A percentile compares a stretch with the other conserved stretches of the same genome.
These are phyloP conservation scores for Boletus barrowsii DNA, from an alignment of 768 basidiomycete species.

Conservation along the genomic window DNA sequence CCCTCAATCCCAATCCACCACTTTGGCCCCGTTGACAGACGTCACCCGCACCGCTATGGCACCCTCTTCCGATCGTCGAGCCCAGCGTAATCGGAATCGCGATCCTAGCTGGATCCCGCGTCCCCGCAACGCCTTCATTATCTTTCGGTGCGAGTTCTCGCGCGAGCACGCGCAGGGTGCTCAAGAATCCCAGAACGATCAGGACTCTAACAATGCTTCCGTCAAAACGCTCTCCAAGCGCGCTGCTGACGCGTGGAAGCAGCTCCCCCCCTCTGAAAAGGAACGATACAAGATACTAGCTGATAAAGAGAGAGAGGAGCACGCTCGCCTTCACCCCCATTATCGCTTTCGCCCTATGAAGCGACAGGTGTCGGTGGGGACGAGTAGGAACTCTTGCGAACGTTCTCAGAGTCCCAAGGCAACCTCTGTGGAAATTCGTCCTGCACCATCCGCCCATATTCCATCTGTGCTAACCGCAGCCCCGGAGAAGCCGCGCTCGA, in stretches of 20 bases:
- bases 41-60: slow-evolving; percentile 13
- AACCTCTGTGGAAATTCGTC: slow-evolving; percentile 3
- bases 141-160: slow-evolving; percentile 68
- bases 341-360: slow-evolving; percentile 63
- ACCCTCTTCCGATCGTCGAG: slow-evolving; percentile 39
- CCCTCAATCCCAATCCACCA: not conserved
- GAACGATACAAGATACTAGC: slow-evolving; percentile 52
- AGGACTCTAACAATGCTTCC: slow-evolving; percentile 13
- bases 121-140: slow-evolving; percentile 69
- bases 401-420: slow-evolving; percentile 1
- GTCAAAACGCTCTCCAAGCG: slow-evolving; percentile 71
- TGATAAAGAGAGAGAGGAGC: slow-evolving; percentile 52
- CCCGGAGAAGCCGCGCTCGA: slow-evolving; percentile 1
- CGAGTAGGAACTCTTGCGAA: slow-evolving; percentile 18
- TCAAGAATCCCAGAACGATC: slow-evolving; percentile 35
- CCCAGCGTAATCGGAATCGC: slow-evolving; percentile 38
- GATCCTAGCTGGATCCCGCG: slow-evolving; percentile 63
- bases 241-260: slow-evolving; percentile 73
- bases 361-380: slow-evolving; percentile 23
- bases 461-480: slow-evolving; percentile 19
- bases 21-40: not conserved
- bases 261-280: slow-evolving; percentile 47
- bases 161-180: slow-evolving; percentile 39
- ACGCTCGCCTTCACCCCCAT: slow-evolving; percentile 54
- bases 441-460: not conserved